Evolutionary conservation across 2,329 filamentous ascomycete genomes (phyloP), one percentile per base, ranked within the genome.

Genomic region (Westerdykella aurantiaca): DNA sequence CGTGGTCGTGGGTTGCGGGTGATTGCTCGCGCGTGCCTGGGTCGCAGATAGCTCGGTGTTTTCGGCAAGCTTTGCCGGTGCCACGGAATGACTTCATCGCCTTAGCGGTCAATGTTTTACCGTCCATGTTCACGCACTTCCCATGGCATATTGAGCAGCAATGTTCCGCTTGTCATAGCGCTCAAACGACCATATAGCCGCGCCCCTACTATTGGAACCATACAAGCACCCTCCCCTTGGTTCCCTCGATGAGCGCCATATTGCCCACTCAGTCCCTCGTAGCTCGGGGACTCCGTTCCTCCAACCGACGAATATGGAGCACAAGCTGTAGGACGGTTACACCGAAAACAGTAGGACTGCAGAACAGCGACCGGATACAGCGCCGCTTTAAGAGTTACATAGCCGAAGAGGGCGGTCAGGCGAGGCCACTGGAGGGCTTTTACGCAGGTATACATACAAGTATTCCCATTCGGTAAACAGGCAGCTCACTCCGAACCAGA

Each of bases 361-460:
- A 67, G 43, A 63, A 59, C 38, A 60, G 58, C 41, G 44, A 61
- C 42, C 62, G 58, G 58, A 58, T 61, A 60, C 64, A 64, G 38
- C 53, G 58, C 17, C 65, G 66, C 18, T 54, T 42, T 35, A 63
- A 64, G 40, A 54, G 61, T 13, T 54, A 68, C 35, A 68, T 69
- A 50, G 67, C 67, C 12, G 50, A 52, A 29, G 48, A 57, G 25
- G 67, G 67, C 25, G 60, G 60, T n/a, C 67, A 70, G 44, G 66
- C 67, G 7, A 55, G 49, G 22, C 65, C 68, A 2, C 53, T 70
- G 11, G 52, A 57, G 10, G 68, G 68, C 12, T 70, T 61, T 49
- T 69, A 70, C 42, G 58, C 57, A 53, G 63, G 63, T 67, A 43
- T 16, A 46, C 33, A 9, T 14, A 16, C 35, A 3, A 29, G 13